These are phyloP conservation scores for Fusarium ambrosium DNA, from an alignment of 2,329 filamentous ascomycete species.

Conservation along the genomic window DNA sequence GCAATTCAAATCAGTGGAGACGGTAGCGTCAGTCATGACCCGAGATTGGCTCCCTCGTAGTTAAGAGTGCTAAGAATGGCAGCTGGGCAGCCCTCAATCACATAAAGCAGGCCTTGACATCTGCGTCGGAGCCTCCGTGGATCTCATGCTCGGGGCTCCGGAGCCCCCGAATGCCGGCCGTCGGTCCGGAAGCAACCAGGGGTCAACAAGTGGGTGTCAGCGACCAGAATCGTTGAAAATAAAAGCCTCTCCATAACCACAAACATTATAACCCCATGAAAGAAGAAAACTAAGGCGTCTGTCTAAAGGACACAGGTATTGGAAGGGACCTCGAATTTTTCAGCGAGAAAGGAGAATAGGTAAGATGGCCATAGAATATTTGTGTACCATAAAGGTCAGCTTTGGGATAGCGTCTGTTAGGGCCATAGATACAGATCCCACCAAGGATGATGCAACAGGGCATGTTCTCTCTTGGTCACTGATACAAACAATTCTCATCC, in stretches of 20 bases:
- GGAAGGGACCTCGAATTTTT: not conserved
- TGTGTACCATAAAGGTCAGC: not conserved
- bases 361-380: not conserved
- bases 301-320: not conserved
- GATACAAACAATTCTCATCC: not conserved
- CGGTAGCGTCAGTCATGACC: fast-evolving
- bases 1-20: not conserved
- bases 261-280: not conserved
- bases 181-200: not conserved
- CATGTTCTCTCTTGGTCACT: not conserved
- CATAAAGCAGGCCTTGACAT: not conserved
- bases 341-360: not conserved
- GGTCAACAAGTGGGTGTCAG: not conserved
- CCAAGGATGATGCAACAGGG: not conserved
- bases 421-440: not conserved
- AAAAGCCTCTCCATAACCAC: not conserved
- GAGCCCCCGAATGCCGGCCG: not conserved
- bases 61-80: not conserved
- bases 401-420: not conserved
- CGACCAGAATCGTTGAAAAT: not conserved
- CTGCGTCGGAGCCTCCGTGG: not conserved
- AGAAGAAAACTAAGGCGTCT: not conserved
- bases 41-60: not conserved
- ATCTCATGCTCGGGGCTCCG: not conserved
- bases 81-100: not conserved